These are phyloP conservation scores for Leccinum subrobustum DNA, from an alignment of 1,284 basidiomycete species.

Conservation along the genomic window DNA sequence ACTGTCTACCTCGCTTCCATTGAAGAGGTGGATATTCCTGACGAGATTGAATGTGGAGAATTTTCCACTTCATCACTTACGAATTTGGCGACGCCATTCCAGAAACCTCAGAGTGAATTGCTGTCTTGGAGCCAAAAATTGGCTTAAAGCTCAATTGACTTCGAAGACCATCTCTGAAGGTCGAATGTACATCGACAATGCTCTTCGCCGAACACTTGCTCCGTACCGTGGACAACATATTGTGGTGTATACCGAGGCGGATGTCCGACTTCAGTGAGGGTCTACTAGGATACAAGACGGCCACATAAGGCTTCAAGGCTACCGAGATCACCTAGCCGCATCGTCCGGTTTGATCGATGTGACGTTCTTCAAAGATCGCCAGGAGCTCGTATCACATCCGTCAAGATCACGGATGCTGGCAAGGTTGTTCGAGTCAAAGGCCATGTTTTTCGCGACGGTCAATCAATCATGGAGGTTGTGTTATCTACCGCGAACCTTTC, in stretches of 20 bases:
- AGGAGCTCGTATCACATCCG: slow-evolving; percentile 84
- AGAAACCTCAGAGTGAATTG: slow-evolving; percentile 75
- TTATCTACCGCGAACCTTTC: slow-evolving; percentile 93
- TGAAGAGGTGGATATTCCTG: slow-evolving; percentile 35
- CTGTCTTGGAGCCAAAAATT: slow-evolving; percentile 73
- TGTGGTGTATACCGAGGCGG: slow-evolving; percentile 52
- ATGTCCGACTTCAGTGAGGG: slow-evolving; percentile 53
- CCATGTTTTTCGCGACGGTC: slow-evolving; percentile 70
- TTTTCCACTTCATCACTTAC: slow-evolving; percentile 54
- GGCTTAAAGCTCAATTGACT: slow-evolving; percentile 86
- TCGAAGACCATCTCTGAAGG: slow-evolving; percentile 87
- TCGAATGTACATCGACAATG: slow-evolving; percentile 83
- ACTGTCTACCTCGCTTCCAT: slow-evolving; percentile 83
- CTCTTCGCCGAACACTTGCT: slow-evolving; percentile 82
- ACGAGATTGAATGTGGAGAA: slow-evolving; percentile 51
- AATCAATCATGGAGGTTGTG: slow-evolving; percentile 88
- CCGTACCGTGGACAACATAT: slow-evolving; percentile 82
- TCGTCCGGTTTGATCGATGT: slow-evolving; percentile 68
- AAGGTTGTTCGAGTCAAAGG: slow-evolving; percentile 95
- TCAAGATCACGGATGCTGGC: slow-evolving; percentile 89
- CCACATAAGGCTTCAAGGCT: slow-evolving; percentile 82
- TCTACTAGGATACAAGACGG: slow-evolving; percentile 74
- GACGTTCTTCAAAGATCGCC: slow-evolving; percentile 84
- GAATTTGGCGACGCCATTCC: slow-evolving; percentile 59
- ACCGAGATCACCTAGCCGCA: slow-evolving; percentile 70